phyloP scores from a whole-genome alignment of 2,329 filamentous ascomycete genomes.

The Colletotrichum liaoningense region DNA sequence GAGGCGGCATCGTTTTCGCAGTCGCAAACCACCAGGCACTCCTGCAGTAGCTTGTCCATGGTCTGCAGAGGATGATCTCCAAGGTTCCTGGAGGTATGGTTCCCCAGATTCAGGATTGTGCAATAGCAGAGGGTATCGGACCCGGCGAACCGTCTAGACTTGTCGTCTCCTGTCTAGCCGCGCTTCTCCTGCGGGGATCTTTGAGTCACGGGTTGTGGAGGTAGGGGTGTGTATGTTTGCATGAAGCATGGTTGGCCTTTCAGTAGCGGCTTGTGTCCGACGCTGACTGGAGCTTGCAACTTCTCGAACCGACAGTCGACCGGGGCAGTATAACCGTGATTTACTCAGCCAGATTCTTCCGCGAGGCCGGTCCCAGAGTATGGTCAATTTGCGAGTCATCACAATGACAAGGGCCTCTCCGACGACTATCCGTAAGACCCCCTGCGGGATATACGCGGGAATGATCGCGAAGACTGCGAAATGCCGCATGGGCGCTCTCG shows the following conservation, averaged over 20 bases:
- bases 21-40: background rate
- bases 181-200: constrained; percentile 4
- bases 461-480: background rate
- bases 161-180: constrained; percentile 3
- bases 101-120: constrained; percentile 1
- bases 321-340: background rate
- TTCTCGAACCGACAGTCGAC: background rate
- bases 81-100: background rate
- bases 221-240: constrained; percentile 7
- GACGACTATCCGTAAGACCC: background rate
- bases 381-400: background rate
- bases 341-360: background rate
- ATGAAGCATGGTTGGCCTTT: background rate
- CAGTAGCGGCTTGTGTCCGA: background rate
- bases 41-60: background rate
- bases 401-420: background rate
- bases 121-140: background rate
- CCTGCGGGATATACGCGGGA: background rate
- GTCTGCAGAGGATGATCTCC: background rate
- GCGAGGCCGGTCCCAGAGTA: background rate
- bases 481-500: background rate
- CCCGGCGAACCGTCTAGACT: constrained; percentile 11
- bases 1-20: background rate
- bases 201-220: constrained; percentile 22
- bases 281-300: background rate